Evolutionary conservation across 768 basidiomycete species (phyloP), one percentile per base, ranked within the genome.

Genomic region (Mycena indigotica): DNA sequence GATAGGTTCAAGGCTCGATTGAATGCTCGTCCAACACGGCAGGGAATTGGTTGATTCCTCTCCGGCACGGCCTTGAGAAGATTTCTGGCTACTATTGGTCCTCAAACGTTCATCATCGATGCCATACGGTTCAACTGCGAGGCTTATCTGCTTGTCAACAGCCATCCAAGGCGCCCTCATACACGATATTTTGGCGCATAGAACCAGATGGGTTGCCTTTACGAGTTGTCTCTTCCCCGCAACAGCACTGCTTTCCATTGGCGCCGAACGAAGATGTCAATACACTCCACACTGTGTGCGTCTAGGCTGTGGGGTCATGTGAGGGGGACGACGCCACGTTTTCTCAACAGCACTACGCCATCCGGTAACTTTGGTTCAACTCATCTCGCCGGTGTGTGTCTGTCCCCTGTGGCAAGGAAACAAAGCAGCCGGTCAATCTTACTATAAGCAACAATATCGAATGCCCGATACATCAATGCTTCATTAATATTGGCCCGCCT

Each of bases 211-310:
- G 41, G 8, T 8, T 44, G 15, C 15, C 21, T 24, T 15, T 48
- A 5, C 21, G 13, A 8, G 24, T 5, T 26, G 15, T n/a, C 23
- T 5, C 17, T 62, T 62, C 61, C 61, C 61, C 61, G 28, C 61
- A 62, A 53, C 21, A 40, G 54, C 54, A 62, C 51, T 51, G 61
- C 61, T 56, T 58, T 56, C 5, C 5, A 48, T 28, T 25, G 23
- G 23, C 46, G 25, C 46, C 46, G 24, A 45, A 8, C 41, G 24
- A 45, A n/a, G n/a, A n/a, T n/a, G n/a, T n/a, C n/a, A n/a, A n/a
- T n/a, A n/a, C n/a, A n/a, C n/a, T n/a, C n/a, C n/a, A n/a, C n/a
- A n/a, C n/a, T n/a, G n/a, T n/a, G n/a, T n/a, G 35, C 35, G 12
- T 21, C 41, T 5, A 19, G 21, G 41, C 41, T 44, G 41, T 44